Conservation (phyloP, 306 rosid genomes). For the Fragaria ananassa region DNA sequence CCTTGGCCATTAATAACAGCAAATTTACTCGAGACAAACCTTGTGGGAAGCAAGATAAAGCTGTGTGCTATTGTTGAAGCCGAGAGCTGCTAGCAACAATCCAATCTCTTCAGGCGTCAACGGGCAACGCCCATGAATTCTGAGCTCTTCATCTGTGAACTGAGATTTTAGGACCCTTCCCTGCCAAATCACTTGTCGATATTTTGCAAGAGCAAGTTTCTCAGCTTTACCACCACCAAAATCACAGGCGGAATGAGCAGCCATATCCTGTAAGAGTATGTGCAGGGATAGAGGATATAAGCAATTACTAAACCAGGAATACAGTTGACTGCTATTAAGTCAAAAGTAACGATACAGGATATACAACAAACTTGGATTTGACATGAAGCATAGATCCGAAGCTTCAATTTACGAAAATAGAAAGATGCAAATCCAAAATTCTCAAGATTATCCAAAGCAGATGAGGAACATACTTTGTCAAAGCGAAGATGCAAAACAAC, state of each 20-base stretch:
- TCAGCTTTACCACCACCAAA: slow-evolving; percentile 97
- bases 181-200: slow-evolving; percentile 89
- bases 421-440: not conserved
- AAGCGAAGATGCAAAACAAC: slow-evolving; percentile 91
- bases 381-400: not conserved
- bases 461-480: slow-evolving; percentile 64
- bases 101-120: slow-evolving; percentile 97
- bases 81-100: slow-evolving; percentile 85
- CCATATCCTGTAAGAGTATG: slow-evolving; percentile 74
- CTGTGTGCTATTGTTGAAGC: slow-evolving; percentile 77
- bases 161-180: slow-evolving; percentile 93
- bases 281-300: not conserved
- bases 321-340: not conserved
- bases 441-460: slow-evolving; percentile 1
- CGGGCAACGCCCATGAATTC: slow-evolving; percentile 90
- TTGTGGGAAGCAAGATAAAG: slow-evolving; percentile 93
- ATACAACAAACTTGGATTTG: not conserved
- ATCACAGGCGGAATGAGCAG: slow-evolving; percentile 98
- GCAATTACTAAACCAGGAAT: not conserved
- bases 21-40: slow-evolving; percentile 36
- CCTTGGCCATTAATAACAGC: not conserved
- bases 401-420: not conserved
- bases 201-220: slow-evolving; percentile 81
- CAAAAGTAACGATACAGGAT: not conserved
- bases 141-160: slow-evolving; percentile 85